Percentiles rank a stretch among this genome's conserved stretches.
phyloP scores from a whole-genome alignment of 2,329 filamentous ascomycete species.

The Penicillium sp. region DNA sequence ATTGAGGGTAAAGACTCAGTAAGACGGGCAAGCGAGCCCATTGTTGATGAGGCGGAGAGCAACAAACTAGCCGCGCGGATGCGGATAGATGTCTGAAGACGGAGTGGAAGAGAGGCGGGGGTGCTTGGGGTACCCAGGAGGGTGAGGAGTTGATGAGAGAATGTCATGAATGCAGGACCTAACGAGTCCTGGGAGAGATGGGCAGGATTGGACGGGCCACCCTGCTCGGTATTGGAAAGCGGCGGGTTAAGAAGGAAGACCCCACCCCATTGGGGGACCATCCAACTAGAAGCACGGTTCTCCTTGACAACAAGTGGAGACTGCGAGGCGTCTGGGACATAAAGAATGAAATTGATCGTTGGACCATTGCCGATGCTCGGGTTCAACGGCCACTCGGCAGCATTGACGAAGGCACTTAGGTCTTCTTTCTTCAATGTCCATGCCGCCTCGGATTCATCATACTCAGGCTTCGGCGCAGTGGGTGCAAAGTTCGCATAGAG shows the following conservation, averaged over 20 bases:
- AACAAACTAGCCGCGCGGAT: slow-evolving; percentile 81
- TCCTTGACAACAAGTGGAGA: slow-evolving; percentile 61
- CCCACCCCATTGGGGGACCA: slow-evolving; percentile 94
- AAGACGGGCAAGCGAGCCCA: slow-evolving; percentile 87
- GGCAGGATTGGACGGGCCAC: slow-evolving; percentile 34
- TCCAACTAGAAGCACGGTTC: slow-evolving; percentile 71
- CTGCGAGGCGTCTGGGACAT: slow-evolving; percentile 69
- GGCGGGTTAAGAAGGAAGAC: slow-evolving; percentile 65
- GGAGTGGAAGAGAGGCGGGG: slow-evolving; percentile 74
- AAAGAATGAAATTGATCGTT: slow-evolving; percentile 94
- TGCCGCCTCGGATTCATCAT: slow-evolving; percentile 53
- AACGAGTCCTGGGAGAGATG: slow-evolving; percentile 65
- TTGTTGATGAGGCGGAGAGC: slow-evolving; percentile 83
- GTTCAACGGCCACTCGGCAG: slow-evolving; percentile 93
- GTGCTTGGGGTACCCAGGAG: slow-evolving; percentile 80
- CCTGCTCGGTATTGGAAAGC: slow-evolving; percentile 34
- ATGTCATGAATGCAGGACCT: slow-evolving; percentile 78
- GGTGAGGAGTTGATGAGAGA: slow-evolving; percentile 84
- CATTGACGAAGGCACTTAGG: slow-evolving; percentile 91
- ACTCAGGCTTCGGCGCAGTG: slow-evolving; percentile 58
- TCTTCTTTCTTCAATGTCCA: slow-evolving; percentile 78
- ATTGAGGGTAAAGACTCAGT: slow-evolving; percentile 83
- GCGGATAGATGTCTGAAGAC: slow-evolving; percentile 79
- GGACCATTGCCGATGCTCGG: slow-evolving; percentile 91
- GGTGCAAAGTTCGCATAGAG: slow-evolving; percentile 74